phyloP scores from a whole-genome alignment of 2,329 filamentous ascomycete genomes.

The Aspergillus pseudoglaucus region DNA sequence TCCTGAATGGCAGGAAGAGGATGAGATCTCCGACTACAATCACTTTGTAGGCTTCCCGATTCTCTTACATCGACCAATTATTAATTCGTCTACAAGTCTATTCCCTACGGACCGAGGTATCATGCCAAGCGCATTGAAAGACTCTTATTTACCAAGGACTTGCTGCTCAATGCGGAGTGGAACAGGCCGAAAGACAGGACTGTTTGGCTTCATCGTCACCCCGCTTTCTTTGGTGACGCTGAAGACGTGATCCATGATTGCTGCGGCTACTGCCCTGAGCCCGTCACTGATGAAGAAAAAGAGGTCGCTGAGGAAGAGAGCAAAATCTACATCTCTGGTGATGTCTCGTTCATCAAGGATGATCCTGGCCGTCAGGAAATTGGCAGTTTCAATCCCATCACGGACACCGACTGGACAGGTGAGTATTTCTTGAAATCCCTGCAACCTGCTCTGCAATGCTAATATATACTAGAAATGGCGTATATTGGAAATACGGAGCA shows the following conservation, averaged over 20 bases:
- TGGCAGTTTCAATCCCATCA: constrained; percentile 71
- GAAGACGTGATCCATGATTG: constrained; percentile 73
- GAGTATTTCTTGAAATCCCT: background rate
- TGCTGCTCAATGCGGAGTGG: constrained; percentile 82
- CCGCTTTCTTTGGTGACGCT: constrained; percentile 73
- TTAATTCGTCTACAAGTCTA: constrained; percentile 20
- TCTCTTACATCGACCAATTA: constrained; percentile 41
- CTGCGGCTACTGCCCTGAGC: constrained; percentile 69
- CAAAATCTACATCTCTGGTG: constrained; percentile 70
- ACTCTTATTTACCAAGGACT: constrained; percentile 71
- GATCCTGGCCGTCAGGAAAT: constrained; percentile 72
- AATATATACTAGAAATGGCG: constrained; percentile 59
- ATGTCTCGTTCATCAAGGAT: constrained; percentile 68
- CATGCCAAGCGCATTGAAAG: constrained; percentile 62
- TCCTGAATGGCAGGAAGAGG: constrained; percentile 72
- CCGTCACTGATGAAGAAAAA: constrained; percentile 63
- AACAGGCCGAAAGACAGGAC: constrained; percentile 69
- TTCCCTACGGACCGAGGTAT: constrained; percentile 33
- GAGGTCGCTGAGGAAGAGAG: constrained; percentile 64
- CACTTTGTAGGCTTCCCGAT: background rate
- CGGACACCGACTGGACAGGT: constrained; percentile 72
- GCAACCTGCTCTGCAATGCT: background rate
- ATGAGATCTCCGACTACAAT: constrained; percentile 61
- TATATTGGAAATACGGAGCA: constrained; percentile 73
- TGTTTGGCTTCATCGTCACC: constrained; percentile 74